phyloP scores from a whole-genome alignment of 768 basidiomycete genomes.

The Leucocoprinus leucothites region DNA sequence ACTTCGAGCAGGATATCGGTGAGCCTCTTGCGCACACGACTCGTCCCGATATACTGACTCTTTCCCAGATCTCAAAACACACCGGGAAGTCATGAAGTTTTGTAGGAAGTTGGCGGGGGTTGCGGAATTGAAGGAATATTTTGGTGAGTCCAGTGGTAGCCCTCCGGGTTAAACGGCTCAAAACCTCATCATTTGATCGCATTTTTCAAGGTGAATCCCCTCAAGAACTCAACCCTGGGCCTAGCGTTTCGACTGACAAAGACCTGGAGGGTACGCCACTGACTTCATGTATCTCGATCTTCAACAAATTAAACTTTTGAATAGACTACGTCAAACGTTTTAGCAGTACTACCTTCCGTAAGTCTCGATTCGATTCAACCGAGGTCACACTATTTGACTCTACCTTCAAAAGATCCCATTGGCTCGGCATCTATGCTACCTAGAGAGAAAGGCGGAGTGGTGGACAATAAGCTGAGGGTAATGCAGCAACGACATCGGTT shows the following conservation, averaged over 20 bases:
- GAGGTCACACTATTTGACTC: not conserved
- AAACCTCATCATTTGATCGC: too few relatives aligned
- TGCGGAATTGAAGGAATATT: constrained; percentile 22
- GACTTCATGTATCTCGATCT: not conserved
- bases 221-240: constrained; percentile 32
- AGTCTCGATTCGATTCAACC: too few relatives aligned
- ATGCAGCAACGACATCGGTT: not conserved
- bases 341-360: too few relatives aligned
- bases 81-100: constrained; percentile 33
- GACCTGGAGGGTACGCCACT: constrained; percentile 25
- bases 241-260: constrained; percentile 26
- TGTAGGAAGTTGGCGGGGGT: constrained; percentile 21
- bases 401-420: constrained; percentile 34
- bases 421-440: constrained; percentile 56
- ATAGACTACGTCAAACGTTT: too few relatives aligned
- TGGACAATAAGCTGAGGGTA: constrained; percentile 44
- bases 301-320: too few relatives aligned
- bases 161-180: too few relatives aligned
- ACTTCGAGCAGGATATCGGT: too few relatives aligned
- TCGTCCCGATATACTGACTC: too few relatives aligned
- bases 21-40: too few relatives aligned
- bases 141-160: constrained; percentile 10
- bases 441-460: constrained; percentile 46
- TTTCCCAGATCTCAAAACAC: constrained; percentile 14
- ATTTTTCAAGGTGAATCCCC: not conserved